These are phyloP conservation scores for Mycena venus DNA, from an alignment of 768 basidiomycete species.

Conservation along the genomic window DNA sequence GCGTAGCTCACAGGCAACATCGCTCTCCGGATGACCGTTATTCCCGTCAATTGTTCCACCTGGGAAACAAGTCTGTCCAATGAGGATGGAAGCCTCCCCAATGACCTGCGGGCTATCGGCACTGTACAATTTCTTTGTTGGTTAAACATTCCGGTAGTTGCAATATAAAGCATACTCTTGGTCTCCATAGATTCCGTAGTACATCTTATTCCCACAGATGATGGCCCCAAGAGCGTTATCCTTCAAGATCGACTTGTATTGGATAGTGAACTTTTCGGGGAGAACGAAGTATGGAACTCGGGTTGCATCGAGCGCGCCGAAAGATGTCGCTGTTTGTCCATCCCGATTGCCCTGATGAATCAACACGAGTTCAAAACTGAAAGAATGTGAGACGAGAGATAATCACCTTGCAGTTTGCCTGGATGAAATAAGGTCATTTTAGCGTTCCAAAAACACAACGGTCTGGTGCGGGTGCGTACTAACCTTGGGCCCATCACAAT, in stretches of 20 bases:
- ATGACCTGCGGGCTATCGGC: slow-evolving; percentile 40
- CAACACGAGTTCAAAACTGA: not conserved
- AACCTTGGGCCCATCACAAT: slow-evolving; percentile 42
- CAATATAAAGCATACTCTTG: slow-evolving; percentile 31
- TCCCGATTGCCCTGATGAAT: slow-evolving; percentile 33
- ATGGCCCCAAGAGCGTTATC: slow-evolving; percentile 41
- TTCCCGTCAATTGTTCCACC: slow-evolving; percentile 31
- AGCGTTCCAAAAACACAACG: not conserved
- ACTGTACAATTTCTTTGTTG: slow-evolving; percentile 7
- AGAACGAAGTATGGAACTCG: slow-evolving; percentile 41
- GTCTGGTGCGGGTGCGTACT: not conserved
- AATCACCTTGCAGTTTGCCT: slow-evolving; percentile 31
- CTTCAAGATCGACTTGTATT: slow-evolving; percentile 22
- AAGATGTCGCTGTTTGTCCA: slow-evolving; percentile 39
- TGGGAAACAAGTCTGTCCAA: slow-evolving; percentile 43
- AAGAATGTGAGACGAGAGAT: not conserved
- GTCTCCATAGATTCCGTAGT: slow-evolving; percentile 44
- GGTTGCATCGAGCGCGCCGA: slow-evolving; percentile 39
- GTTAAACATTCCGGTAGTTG: not conserved
- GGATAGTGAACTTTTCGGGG: slow-evolving; percentile 34
- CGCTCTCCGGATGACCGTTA: slow-evolving; percentile 35
- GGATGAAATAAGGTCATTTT: not conserved
- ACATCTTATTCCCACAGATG: slow-evolving; percentile 41
- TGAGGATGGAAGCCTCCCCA: slow-evolving; percentile 41
- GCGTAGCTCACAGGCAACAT: slow-evolving; percentile 42